These are phyloP conservation scores for Chimonanthus salicifolius DNA, from an alignment of 164 flowering plant species.

Conservation along the genomic window DNA sequence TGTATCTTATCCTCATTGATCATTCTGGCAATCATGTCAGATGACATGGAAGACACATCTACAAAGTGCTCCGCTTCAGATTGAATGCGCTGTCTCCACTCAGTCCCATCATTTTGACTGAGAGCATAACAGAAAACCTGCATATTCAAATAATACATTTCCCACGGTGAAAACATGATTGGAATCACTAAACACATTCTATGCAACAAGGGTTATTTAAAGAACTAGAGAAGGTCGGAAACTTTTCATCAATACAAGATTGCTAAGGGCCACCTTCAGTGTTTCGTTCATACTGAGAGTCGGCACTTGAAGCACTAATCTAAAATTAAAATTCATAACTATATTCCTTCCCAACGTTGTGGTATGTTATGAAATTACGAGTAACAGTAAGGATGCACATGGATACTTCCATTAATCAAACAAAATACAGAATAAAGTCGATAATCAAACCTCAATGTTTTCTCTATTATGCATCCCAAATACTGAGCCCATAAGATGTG, in stretches of 20 bases:
- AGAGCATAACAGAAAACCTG: constrained; percentile 96
- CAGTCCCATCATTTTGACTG: constrained; percentile 91
- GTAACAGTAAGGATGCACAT: neutral
- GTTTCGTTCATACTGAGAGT: no score
- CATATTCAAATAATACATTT: constrained; percentile 3
- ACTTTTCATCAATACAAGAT: neutral
- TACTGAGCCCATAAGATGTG: constrained; percentile 98
- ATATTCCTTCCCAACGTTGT: no score
- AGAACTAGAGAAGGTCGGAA: neutral
- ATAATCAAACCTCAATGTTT: constrained; percentile 66
- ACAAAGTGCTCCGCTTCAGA: constrained; percentile 91
- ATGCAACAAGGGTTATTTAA: neutral
- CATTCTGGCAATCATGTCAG: constrained; percentile 80
- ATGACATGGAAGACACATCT: constrained; percentile 87
- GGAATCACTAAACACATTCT: neutral
- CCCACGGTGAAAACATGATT: neutral
- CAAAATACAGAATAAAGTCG: neutral
- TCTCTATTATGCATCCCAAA: constrained; percentile 96
- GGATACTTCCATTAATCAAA: neutral
- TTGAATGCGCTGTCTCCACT: constrained; percentile 89
- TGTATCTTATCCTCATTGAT: constrained; percentile 89
- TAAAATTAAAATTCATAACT: no score
- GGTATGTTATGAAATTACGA: no score
- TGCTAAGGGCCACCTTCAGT: neutral
- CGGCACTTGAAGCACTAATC: no score